Conservation (phyloP, 306 rosid species). For the Rubus parviflorus region DNA sequence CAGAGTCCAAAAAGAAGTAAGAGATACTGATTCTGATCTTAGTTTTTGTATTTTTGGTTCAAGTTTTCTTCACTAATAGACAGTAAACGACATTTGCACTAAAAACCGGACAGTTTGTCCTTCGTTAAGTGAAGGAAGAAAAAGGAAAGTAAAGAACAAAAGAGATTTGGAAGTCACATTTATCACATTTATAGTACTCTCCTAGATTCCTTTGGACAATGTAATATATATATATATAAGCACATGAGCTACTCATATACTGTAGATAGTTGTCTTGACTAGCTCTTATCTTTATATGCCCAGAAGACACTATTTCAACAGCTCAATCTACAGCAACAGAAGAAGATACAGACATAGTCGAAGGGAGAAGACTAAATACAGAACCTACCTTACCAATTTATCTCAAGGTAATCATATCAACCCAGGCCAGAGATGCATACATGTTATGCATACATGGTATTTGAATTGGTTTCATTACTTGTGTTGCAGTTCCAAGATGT, state of each 20-base stretch:
- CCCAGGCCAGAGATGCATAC: neutral
- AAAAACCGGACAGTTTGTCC: neutral
- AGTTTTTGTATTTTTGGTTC: neutral
- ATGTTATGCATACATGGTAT: neutral
- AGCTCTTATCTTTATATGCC: neutral
- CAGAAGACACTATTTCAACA: neutral
- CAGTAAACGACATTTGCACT: neutral
- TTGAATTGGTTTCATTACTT: neutral
- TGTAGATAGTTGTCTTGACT: too few relatives aligned
- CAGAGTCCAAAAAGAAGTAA: constrained; percentile 7
- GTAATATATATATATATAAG: too few relatives aligned
- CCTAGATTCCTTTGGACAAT: too few relatives aligned
- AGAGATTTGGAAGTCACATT: neutral
- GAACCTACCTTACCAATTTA: constrained; percentile 13
- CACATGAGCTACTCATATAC: too few relatives aligned
- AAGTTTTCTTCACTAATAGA: neutral
- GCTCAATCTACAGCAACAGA: neutral
- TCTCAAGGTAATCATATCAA: constrained; percentile 14
- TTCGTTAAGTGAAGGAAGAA: neutral
- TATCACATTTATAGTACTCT: too few relatives aligned
- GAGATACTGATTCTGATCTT: neutral
- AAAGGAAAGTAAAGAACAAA: neutral
- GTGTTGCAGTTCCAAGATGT: constrained; percentile 17
- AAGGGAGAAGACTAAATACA: neutral
- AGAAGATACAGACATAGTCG: neutral